Conservation (phyloP, 306 rosid species). For the Lablab purpureus region DNA sequence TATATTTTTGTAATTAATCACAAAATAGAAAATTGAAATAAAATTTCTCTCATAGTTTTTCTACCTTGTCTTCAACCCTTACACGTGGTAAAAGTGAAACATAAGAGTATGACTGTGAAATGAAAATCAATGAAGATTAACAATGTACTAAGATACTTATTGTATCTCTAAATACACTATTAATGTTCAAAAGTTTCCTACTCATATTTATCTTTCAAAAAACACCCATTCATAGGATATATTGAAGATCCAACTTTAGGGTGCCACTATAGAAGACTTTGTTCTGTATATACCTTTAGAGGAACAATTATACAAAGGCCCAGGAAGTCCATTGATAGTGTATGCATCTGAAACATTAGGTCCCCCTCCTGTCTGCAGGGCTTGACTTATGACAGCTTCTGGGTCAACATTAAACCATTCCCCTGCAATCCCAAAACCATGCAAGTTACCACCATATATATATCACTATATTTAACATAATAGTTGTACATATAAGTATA, state of each 20-base stretch:
- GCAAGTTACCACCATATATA: slow-evolving; percentile 25
- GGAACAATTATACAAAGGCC: slow-evolving; percentile 80
- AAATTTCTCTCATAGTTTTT: neutral
- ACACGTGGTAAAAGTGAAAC: slow-evolving; percentile 18
- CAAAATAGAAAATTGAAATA: neutral
- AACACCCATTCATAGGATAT: neutral
- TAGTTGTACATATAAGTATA: neutral
- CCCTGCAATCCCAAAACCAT: slow-evolving; percentile 56
- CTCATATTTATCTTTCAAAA: neutral
- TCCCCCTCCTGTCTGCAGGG: slow-evolving; percentile 79
- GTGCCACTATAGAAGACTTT: neutral
- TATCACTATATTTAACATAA: neutral
- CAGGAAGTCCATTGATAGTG: slow-evolving; percentile 86
- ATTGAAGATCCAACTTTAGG: neutral
- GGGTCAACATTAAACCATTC: slow-evolving; percentile 91
- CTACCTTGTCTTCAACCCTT: neutral
- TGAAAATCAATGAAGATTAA: neutral
- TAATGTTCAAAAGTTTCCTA: neutral
- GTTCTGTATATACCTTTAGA: slow-evolving; percentile 62
- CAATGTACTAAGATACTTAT: neutral
- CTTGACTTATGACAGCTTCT: slow-evolving; percentile 79
- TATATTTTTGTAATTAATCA: neutral
- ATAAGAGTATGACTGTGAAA: slow-evolving; percentile 8
- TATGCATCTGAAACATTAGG: slow-evolving; percentile 91
- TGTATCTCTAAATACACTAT: neutral